These are phyloP conservation scores for Dacryopinax spathularia DNA, from an alignment of 768 basidiomycete species.

Conservation along the genomic window DNA sequence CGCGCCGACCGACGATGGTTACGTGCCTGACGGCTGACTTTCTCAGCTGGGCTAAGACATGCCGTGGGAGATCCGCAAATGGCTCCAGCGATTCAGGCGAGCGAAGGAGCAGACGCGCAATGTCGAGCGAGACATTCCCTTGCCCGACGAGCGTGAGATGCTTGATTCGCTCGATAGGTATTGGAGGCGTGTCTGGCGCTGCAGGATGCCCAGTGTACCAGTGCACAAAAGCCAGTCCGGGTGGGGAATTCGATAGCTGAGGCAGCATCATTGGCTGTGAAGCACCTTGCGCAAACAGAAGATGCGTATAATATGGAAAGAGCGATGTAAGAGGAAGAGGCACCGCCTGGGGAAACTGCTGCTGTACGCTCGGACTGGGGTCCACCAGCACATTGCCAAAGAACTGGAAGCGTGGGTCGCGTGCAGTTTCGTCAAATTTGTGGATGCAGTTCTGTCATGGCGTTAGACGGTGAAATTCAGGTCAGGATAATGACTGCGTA, in stretches of 20 bases:
- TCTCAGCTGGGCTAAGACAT: conserved; percentile 53
- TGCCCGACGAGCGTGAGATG: conserved; percentile 83
- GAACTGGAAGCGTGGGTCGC: conserved; percentile 70
- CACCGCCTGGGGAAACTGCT: conserved; percentile 39
- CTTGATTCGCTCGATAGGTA: conserved; percentile 41
- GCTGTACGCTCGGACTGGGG: conserved; percentile 16
- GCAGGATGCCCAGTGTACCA: conserved; percentile 95
- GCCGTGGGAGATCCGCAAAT: conserved; percentile 59
- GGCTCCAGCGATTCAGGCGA: conserved; percentile 42
- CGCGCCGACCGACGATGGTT: conserved; percentile 70
- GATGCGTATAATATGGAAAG: conserved; percentile 60
- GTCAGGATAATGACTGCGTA: conserved; percentile 16
- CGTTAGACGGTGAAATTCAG: conserved; percentile 8
- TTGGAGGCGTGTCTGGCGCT: conserved; percentile 36
- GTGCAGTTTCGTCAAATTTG: conserved; percentile 74
- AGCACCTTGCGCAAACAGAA: conserved; percentile 80
- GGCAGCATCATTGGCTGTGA: conserved; percentile 41
- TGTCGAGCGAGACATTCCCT: conserved; percentile 87
- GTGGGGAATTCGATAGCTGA: conserved; percentile 36
- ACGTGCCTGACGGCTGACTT: conserved; percentile 56
- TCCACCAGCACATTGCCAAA: conserved; percentile 77
- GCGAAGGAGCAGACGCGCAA: conserved; percentile 79
- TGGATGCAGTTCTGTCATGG: conserved; percentile 77
- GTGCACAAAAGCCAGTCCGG: conserved; percentile 75
- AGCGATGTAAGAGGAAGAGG: conserved; percentile 48